Evolutionary conservation across 345 rosid species (phyloP).

Genomic region (Pseudoturritis turrita): DNA sequence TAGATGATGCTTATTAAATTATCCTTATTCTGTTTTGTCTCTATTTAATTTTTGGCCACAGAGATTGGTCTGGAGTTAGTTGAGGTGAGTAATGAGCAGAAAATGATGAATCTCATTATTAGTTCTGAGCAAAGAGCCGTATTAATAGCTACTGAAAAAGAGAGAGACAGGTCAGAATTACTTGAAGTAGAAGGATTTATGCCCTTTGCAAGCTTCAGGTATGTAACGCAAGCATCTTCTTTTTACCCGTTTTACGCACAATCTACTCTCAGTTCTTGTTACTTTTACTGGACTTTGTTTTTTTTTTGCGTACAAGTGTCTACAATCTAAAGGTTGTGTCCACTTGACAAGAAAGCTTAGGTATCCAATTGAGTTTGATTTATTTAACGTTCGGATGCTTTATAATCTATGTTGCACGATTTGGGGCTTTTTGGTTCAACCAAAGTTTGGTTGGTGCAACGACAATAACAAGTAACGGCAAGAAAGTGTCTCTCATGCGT

Average conservation of each 20-base stretch:
- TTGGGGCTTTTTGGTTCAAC: constrained; percentile 26
- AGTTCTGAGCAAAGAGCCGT: background rate
- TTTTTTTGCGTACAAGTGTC: background rate
- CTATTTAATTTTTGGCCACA: background rate
- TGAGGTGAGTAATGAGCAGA: constrained; percentile 23
- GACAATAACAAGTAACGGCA: constrained; percentile 24
- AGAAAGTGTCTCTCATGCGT: constrained; percentile 24
- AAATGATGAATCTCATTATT: constrained; percentile 2
- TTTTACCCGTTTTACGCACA: constrained; percentile 13
- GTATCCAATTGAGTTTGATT: background rate
- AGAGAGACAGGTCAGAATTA: background rate
- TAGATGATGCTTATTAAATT: constrained; percentile 16
- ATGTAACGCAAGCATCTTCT: constrained; percentile 20
- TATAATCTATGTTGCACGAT: constrained; percentile 8
- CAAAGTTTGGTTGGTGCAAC: constrained; percentile 26
- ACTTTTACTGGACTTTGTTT: background rate
- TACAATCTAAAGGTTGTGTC: background rate
- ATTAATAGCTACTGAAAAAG: background rate
- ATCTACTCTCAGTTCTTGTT: background rate
- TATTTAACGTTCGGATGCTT: background rate
- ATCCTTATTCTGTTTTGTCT: background rate
- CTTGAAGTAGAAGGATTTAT: constrained; percentile 18
- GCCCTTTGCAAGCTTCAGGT: constrained; percentile 9
- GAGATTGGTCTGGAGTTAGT: constrained; percentile 12
- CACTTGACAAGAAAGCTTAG: constrained; percentile 4